Percentiles rank a stretch among this genome's conserved stretches.
Conservation (phyloP, 352 stramenopile species). For the Pythium aristosporum region DNA sequence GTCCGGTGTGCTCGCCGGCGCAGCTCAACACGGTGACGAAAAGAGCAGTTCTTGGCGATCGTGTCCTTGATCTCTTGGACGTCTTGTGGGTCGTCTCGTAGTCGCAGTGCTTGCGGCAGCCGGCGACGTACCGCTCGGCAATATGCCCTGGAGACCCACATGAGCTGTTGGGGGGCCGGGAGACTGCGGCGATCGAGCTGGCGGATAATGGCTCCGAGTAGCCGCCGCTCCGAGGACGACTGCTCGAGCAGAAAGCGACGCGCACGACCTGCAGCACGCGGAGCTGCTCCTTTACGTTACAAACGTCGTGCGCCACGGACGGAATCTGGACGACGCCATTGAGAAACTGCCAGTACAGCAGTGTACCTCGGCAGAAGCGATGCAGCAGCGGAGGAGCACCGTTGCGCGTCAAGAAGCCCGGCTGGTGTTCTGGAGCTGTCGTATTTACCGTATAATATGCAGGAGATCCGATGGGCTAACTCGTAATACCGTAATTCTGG, state of each 20-base stretch:
- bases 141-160: slow-evolving; percentile 91
- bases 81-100: slow-evolving; percentile 88
- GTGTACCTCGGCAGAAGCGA: slow-evolving; percentile 92
- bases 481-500: no score
- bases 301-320: slow-evolving; percentile 95
- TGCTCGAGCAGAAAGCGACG: slow-evolving; percentile 91
- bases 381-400: slow-evolving; percentile 92
- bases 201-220: slow-evolving; percentile 95
- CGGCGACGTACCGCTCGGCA: slow-evolving; percentile 91
- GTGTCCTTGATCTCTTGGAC: slow-evolving; percentile 89
- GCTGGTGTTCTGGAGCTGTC: slow-evolving; percentile 69
- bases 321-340: slow-evolving; percentile 93
- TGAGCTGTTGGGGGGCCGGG: slow-evolving; percentile 92
- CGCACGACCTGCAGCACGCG: slow-evolving; percentile 90
- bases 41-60: slow-evolving; percentile 82
- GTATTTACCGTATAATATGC: slow-evolving; percentile 84
- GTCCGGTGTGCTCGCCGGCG: slow-evolving; percentile 32
- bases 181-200: slow-evolving; percentile 92
- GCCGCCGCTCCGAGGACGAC: slow-evolving; percentile 81
- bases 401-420: slow-evolving; percentile 92
- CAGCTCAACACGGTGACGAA: slow-evolving; percentile 30
- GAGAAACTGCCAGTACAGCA: slow-evolving; percentile 91
- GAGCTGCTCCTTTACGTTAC: slow-evolving; percentile 92
- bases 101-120: slow-evolving; percentile 89
- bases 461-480: no score